These are phyloP conservation scores for Oryza brachyantha DNA, from an alignment of 176 grass and related monocot species.

Conservation along the genomic window DNA sequence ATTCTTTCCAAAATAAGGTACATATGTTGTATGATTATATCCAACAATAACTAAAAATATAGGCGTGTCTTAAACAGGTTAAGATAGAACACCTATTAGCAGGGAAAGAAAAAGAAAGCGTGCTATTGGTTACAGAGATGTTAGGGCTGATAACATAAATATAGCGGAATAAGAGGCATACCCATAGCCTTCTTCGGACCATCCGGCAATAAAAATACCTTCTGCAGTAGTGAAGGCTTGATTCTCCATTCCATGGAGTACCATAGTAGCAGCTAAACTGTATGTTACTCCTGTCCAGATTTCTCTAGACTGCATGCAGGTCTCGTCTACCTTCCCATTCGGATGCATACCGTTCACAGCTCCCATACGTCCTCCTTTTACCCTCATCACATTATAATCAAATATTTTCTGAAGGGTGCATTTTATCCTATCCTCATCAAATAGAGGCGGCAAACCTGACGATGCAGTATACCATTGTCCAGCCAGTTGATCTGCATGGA, in stretches of 20 bases:
- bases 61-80: too few species aligned
- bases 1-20: too few species aligned
- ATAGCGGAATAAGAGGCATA: conserved; percentile 42
- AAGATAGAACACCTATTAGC: too few species aligned
- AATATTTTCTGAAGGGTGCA: conserved; percentile 86
- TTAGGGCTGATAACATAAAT: neutral
- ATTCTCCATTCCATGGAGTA: conserved; percentile 90
- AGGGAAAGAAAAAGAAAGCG: conserved; percentile 7
- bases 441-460: conserved; percentile 69
- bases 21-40: too few species aligned
- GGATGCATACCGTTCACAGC: conserved; percentile 92
- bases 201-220: conserved; percentile 80
- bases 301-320: conserved; percentile 95
- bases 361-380: conserved; percentile 89
- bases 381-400: conserved; percentile 97
- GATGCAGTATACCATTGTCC: conserved; percentile 92
- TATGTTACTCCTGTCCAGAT: conserved; percentile 98
- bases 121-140: neutral
- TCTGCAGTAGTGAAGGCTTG: conserved; percentile 87
- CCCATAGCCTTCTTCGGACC: conserved; percentile 95
- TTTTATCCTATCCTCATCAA: conserved; percentile 79
- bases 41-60: too few species aligned
- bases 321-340: conserved; percentile 91
- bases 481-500: conserved; percentile 91
- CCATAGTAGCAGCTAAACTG: conserved; percentile 81